Percentiles rank a stretch among this genome's conserved stretches.
Conservation (phyloP, 177 flowering plant species). For the Vitis hybrid region DNA sequence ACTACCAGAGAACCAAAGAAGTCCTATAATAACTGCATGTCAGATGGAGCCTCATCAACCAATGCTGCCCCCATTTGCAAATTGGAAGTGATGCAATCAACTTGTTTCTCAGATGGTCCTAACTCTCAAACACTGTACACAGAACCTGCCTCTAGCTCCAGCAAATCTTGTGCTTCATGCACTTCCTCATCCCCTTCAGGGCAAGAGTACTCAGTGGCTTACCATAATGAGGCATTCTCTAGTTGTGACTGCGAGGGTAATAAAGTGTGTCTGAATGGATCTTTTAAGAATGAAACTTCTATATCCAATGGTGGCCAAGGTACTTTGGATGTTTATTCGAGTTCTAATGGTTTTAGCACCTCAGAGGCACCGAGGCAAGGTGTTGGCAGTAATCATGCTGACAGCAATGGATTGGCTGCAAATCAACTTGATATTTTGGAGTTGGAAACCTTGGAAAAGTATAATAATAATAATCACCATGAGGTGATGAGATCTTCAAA, state of each 20-base stretch:
- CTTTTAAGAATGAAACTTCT: slow-evolving; percentile 7
- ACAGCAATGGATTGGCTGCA: slow-evolving; percentile 15
- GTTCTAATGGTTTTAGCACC: slow-evolving; percentile 14
- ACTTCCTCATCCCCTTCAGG: slow-evolving; percentile 15
- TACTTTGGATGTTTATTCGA: slow-evolving; percentile 2
- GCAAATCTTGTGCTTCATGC: slow-evolving; percentile 18
- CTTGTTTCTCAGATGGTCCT: slow-evolving; percentile 16
- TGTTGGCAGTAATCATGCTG: slow-evolving; percentile 6
- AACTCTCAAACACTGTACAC: slow-evolving; percentile 1
- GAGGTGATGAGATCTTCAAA: slow-evolving; percentile 42
- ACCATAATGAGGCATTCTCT: slow-evolving; percentile 17
- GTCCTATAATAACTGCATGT: slow-evolving; percentile 16
- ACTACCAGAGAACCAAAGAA: slow-evolving; percentile 27
- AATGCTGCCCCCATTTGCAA: slow-evolving; percentile 15
- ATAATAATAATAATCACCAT: slow-evolving; percentile 21
- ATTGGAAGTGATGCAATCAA: slow-evolving; percentile 12
- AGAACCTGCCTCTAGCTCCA: slow-evolving; percentile 5
- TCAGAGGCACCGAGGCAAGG: slow-evolving; percentile 22
- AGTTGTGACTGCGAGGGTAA: slow-evolving; percentile 18
- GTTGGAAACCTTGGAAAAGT: slow-evolving; percentile 19
- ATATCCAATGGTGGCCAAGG: slow-evolving; percentile 1
- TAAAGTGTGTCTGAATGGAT: slow-evolving; percentile 10
- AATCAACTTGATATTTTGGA: slow-evolving; percentile 16
- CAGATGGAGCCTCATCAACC: slow-evolving; percentile 17
- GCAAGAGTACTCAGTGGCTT: slow-evolving; percentile 12